phyloP scores from a whole-genome alignment of 2,329 filamentous ascomycete species.

The Claviceps sp. region DNA sequence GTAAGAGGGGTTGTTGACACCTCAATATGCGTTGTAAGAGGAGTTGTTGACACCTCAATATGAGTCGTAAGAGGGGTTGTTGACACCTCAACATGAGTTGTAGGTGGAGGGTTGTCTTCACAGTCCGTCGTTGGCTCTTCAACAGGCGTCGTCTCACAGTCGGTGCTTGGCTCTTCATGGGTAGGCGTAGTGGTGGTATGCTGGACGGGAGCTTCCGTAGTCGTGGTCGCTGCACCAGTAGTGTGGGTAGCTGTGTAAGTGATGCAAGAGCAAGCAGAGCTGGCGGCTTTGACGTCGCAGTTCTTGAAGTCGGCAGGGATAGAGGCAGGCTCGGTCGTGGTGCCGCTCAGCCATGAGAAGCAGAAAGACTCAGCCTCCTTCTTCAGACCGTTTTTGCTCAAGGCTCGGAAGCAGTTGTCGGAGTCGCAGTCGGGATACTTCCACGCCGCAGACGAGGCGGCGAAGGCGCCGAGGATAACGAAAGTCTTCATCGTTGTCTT shows the following conservation, averaged over 20 bases:
- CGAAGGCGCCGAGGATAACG: slow-evolving; percentile 19
- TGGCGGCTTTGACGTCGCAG: slow-evolving; percentile 14
- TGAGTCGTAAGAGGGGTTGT: not conserved
- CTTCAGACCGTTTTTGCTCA: slow-evolving; percentile 19
- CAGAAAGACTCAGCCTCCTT: slow-evolving; percentile 19
- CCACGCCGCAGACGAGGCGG: slow-evolving; percentile 16
- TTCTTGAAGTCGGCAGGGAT: slow-evolving; percentile 20
- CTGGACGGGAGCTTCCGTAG: slow-evolving; percentile 1
- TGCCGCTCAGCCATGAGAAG: slow-evolving; percentile 17
- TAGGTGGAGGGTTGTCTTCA: not conserved
- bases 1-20: not conserved
- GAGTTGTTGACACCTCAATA: not conserved
- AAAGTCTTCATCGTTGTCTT: slow-evolving; percentile 22
- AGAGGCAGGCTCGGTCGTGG: slow-evolving; percentile 13
- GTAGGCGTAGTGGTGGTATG: slow-evolving; percentile 1
- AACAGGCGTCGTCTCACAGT: not conserved
- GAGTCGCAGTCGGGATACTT: slow-evolving; percentile 17
- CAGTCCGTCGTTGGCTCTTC: not conserved
- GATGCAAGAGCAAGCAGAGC: slow-evolving; percentile 25
- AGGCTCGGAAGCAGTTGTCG: slow-evolving; percentile 24
- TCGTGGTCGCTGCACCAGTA: slow-evolving; percentile 2
- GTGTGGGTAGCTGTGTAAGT: slow-evolving; percentile 21
- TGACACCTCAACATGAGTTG: not conserved
- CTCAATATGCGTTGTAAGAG: not conserved
- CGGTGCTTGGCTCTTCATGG: slow-evolving; percentile 7